Evolutionary conservation across 306 rosid genomes (phyloP).

Genomic region (Abrus precatorius): DNA sequence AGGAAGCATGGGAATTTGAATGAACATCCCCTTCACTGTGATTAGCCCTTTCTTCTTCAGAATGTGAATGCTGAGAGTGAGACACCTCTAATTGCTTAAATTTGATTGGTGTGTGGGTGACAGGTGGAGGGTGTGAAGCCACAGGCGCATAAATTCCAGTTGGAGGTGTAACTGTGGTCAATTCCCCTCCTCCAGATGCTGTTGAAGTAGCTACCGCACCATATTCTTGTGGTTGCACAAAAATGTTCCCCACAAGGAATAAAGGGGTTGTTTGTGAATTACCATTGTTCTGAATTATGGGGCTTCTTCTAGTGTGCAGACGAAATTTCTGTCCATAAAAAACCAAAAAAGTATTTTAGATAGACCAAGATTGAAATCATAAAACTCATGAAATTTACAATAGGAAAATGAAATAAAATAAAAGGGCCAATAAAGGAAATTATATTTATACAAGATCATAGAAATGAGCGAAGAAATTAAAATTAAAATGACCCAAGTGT

Average conservation of each 20-base stretch:
- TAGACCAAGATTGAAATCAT: not conserved
- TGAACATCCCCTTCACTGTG: constrained; percentile 61
- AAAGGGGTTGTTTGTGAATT: constrained; percentile 67
- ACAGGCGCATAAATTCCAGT: constrained; percentile 74
- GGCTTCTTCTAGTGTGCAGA: constrained; percentile 75
- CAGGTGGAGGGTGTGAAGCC: constrained; percentile 56
- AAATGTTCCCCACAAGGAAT: constrained; percentile 84
- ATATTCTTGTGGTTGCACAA: constrained; percentile 82
- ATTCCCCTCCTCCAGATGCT: constrained; percentile 57
- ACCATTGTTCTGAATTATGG: constrained; percentile 57
- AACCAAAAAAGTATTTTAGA: not conserved
- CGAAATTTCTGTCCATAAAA: constrained; percentile 75
- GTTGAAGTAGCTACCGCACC: constrained; percentile 54
- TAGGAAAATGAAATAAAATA: no score
- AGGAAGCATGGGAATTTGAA: constrained; percentile 77
- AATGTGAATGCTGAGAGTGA: constrained; percentile 49
- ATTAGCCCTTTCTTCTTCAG: constrained; percentile 67
- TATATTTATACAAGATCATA: not conserved
- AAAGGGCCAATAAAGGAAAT: not conserved
- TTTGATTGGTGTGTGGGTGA: constrained; percentile 44
- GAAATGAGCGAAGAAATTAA: not conserved
- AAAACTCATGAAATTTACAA: not conserved
- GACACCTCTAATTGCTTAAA: constrained; percentile 40
- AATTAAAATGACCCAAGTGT: not conserved
- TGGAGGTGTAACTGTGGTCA: constrained; percentile 47